phyloP scores from a whole-genome alignment of 371 early-diverging fungal species.

The Lichtheimia hyalospora region DNA sequence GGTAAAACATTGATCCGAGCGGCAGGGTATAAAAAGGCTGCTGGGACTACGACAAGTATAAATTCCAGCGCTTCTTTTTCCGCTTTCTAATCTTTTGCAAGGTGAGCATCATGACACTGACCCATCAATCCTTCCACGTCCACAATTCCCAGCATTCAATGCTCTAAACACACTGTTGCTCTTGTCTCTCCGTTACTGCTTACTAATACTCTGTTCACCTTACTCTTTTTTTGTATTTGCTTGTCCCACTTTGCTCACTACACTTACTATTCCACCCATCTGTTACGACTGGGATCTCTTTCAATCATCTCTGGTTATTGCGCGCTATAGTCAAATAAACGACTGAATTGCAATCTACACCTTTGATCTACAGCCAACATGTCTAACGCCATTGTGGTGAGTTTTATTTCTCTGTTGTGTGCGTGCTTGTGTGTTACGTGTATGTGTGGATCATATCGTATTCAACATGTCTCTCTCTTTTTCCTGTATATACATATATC shows the following conservation, averaged over 20 bases:
- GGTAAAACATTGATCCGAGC: no score
- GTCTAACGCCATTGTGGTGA: conserved; percentile 53
- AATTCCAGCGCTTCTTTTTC: conserved; percentile 9
- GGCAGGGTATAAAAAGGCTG: no score
- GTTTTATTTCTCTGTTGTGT: conserved; percentile 7
- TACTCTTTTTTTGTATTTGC: conserved; percentile 1
- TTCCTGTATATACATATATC: neutral
- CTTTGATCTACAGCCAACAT: conserved; percentile 19
- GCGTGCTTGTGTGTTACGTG: neutral
- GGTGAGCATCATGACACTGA: conserved; percentile 10
- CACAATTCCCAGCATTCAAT: neutral
- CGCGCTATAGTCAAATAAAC: neutral
- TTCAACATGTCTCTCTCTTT: conserved; percentile 1
- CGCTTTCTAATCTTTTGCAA: conserved; percentile 13
- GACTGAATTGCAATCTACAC: conserved; percentile 3
- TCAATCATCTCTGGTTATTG: neutral
- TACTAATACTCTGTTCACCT: neutral
- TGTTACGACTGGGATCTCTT: neutral
- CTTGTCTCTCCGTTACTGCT: neutral
- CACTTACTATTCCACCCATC: no score
- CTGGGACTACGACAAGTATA: neutral
- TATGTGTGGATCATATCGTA: neutral
- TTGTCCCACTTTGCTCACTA: no score
- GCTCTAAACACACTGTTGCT: neutral
- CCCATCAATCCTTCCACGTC: neutral